Base-by-base conservation (phyloP, 805 yeast species). In the Phaffomyces opuntiae region DNA sequence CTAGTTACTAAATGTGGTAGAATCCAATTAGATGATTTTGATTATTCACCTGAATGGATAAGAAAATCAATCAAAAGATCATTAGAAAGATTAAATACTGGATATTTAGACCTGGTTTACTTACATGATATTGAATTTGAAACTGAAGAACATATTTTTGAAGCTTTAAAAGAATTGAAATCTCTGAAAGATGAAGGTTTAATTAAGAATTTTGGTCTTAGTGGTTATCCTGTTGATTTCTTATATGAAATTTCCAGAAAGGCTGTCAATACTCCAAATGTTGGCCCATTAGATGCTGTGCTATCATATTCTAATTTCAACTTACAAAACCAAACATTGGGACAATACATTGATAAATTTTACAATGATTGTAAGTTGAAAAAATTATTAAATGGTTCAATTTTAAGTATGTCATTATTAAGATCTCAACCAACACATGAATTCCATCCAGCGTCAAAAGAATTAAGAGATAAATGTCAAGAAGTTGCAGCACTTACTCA, bases 71-170 rank as follows among this genome's bases (percentile, higher is more conserved):
- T 90, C 3, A 46, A 57, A 33, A 70, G 96, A 53, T 83, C 95
- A 7, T 66, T 86, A 44, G 60, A 75, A 39, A 68, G 96, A 46
- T 72, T 90, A 43, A 59, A 74, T 36, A 85, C 96, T 0, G 49
- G 54, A 3, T 87, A 88, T 60, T 61, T 91, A 51, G 97, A 90
- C 62, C 66, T 86, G 48, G 90, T 91, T 7, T 87, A 86, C 61
- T 69, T 89, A 53, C 98, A 91, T 64, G 98, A 90, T 59, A 78
- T 89, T 40, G 98, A 90, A 61, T 91, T 90, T 63, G 84, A 80
- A 8, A 61, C 73, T 1, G 74, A 74, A 31, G 68, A 61, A 1
- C 75, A 75, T 21, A 76, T 81, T 5, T 55, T 77, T 14, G 82
- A 62, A 25, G 96, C 96, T 0, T 66, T 91, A 43, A 65, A 61